Conservation (phyloP, 805 yeast species). For the Metschnikowia koreensis region DNA sequence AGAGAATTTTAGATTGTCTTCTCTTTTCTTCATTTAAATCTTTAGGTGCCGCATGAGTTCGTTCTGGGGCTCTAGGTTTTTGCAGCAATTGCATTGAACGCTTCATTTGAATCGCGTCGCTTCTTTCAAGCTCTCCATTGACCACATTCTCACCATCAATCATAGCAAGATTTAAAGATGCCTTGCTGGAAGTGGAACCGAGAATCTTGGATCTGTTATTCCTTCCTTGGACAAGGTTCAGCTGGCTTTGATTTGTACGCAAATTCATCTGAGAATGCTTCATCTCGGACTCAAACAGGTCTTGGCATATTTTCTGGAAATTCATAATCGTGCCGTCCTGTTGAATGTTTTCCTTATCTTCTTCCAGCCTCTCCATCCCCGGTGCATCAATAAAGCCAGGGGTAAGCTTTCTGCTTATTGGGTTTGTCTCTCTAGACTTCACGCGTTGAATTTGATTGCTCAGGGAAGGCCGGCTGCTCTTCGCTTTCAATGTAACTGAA, state of each 20-base stretch:
- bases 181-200: constrained; percentile 14
- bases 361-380: constrained; percentile 13
- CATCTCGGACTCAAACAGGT: constrained; percentile 27
- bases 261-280: constrained; percentile 8
- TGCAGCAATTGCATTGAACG: neutral
- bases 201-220: constrained; percentile 11
- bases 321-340: constrained; percentile 26
- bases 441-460: constrained; percentile 11
- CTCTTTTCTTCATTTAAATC: constrained; percentile 18
- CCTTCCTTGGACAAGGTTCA: constrained; percentile 12
- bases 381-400: constrained; percentile 19
- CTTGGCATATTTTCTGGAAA: constrained; percentile 33
- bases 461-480: constrained; percentile 7
- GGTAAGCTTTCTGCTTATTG: constrained; percentile 16
- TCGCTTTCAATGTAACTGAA: constrained; percentile 14
- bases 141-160: neutral
- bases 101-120: constrained; percentile 16
- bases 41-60: neutral
- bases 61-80: neutral
- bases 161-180: constrained; percentile 10
- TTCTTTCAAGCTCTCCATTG: constrained; percentile 14
- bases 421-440: constrained; percentile 11
- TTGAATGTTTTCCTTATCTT: constrained; percentile 16
- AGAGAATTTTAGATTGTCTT: constrained; percentile 24
- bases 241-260: constrained; percentile 4